Base-by-base conservation (phyloP, 2,329 filamentous ascomycete genomes). In the Cercospora nicotianae region DNA sequence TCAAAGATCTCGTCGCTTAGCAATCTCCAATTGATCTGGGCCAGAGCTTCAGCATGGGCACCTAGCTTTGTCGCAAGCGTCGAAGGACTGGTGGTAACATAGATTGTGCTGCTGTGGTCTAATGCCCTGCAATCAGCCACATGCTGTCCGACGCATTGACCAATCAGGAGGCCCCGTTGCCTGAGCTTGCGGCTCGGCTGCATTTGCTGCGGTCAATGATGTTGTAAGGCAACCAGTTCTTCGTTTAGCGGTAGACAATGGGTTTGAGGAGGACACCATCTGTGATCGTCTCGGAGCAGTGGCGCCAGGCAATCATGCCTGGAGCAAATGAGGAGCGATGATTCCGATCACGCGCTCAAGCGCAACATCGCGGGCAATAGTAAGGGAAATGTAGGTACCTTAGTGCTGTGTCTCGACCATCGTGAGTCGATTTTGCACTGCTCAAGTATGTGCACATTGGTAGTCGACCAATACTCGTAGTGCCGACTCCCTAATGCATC, bases 141-240 rank as follows among this genome's bases (percentile, higher is more conserved):
- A 18, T 36, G 28, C 18, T 59, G 55, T 59, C 8, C 30, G 7
- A 59, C 30, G n/a, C 55, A 59, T 59, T 59, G 55, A 7, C 55
- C 28, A 36, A 59, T 59, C 48, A 55, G 23, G 12, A 55, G 6
- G 26, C 23, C n/a, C 5, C 23, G 23, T 55, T 55, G 48, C 48
- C 48, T 55, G 48, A 55, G 23, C 48, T 55, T 13, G 48, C 48
- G 48, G 48, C 48, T 55, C 48, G 48, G 48, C 23, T 55, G 48
- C 48, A 28, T 55, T 55, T 55, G 48, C 23, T 26, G 48, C 48
- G 20, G 48, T 55, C 48, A 10, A 53, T 28, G 23, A 55, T 55
- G 55, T 59, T 59, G n/a, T n/a, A 59, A 59, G 55, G 55, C 55
- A 59, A 59, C 55, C 55, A 59, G n/a, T 30, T 59, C 30, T 59